Evolutionary conservation across 2,329 filamentous ascomycete species (phyloP), one percentile per base, ranked within the genome.

Genomic region (Fulvia fulva): DNA sequence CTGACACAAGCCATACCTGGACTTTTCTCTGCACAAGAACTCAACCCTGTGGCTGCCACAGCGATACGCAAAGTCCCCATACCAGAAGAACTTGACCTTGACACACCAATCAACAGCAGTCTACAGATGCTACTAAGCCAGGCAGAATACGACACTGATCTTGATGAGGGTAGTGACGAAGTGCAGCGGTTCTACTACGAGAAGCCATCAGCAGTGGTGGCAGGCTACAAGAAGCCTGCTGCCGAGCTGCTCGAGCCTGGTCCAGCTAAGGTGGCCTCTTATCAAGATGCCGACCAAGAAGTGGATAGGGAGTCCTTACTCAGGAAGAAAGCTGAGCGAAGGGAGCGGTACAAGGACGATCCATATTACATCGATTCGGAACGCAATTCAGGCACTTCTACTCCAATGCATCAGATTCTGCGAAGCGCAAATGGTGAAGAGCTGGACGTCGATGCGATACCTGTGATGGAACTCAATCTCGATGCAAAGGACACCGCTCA

Each of bases 391-490:
- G 84, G 85, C 32, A 82, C 83, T 5, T 87, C 88, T 0, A 93
- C 89, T 0, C 90, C 90, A 0, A 86, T 94, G 51, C 89, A 93
- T 68, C 89, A 85, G 63, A 90, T 94, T 58, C 85, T 81, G 9
- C 72, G 75, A 19, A 73, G 81, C 58, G 85, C 85, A 57, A 92
- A 93, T 69, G 87, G 87, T 1, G 86, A 87, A 2, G 88, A 89
- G 46, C 78, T 97, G 8, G 93, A 99, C 70, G 87, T 99, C 45
- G 94, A 99, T 74, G 85, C 90, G 1, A 99, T 99, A 67, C 94
- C 94, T 1, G 93, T 99, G 68, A 94, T 99, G 86, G 87, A 96
- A 71, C 81, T 99, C 49, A 87, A 95, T 61, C 81, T 97, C 7
- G 86, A 87, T 37, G 66, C 63, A 25, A 54, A 64, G 54, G 61